Base-by-base conservation (phyloP, 1,139 yeast species). In the Suhomyces bolitotheri region DNA sequence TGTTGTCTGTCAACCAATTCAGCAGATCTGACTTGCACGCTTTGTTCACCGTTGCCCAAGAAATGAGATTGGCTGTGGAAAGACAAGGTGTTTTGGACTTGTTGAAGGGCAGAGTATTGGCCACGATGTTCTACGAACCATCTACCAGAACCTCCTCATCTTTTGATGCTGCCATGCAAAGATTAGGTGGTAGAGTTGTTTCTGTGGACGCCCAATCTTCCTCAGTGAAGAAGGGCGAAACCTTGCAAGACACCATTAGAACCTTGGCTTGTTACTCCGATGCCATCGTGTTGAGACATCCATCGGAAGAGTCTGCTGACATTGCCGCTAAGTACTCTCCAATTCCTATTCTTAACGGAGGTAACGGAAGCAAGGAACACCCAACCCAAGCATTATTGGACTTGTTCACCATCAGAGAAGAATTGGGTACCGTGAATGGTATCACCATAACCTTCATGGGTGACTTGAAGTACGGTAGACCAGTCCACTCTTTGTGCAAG, bases 121-220 rank as follows among this genome's bases (percentile, higher is more conserved):
- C 97, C 34, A 92, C 97, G 16, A 82, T 94, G 75, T 94, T 94
- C 72, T 94, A 89, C 63, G 99, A 94, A 71, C 98, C 99, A 52
- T 88, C 97, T 8, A 94, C 99, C 30, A 80, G 99, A 66, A 94
- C 99, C 21, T 79, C 95, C 12, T 81, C 97, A 16, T 90, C 97
- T 2, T 94, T 94, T 61, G 96, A 94, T 63, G 96, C 97, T 52
- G 99, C 99, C 44, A 94, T 94, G 98, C 97, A 94, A 74, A 85
- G 99, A 71, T 76, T 94, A 54, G 99, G 99, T 62, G 99, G 99
- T 60, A 82, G 96, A 64, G 96, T 90, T 49, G 86, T 94, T 50
- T 78, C 95, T 36, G 84, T 94, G 47, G 75, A 87, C 47, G 85
- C 94, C 41, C 79, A 78, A 43, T 75, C 92, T 29, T 89, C 97